Base-by-base conservation (phyloP, 208 protist species). In the Crithidia acanthocephali region DNA sequence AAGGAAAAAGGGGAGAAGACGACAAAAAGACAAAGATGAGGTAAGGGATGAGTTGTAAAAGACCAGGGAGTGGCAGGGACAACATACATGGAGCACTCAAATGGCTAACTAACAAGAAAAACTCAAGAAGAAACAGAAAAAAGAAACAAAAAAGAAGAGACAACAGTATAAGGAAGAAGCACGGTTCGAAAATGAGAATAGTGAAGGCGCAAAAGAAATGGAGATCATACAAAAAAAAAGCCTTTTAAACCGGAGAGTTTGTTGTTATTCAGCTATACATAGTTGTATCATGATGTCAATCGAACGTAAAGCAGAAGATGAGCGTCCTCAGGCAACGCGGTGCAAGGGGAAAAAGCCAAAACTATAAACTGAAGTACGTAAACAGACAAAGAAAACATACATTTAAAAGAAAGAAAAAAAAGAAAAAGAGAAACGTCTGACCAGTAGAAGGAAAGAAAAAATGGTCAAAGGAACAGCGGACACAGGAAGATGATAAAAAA, bases 141-240 rank as follows among this genome's bases (percentile, higher is more conserved):
- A 22, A 7, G 20, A 23, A 30, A 11, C 56, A 57, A 32, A 56
- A 52, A n/a, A 30, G 4, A 68, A 57, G 7, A 68, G 28, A 68
- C 25, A 57, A 68, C 25, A 33, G 42, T 20, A 44, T 45, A 20
- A 7, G 20, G 44, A 48, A 48, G 44, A 70, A 20, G 33, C 42
- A 37, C n/a, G 7, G 8, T 56, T 25, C 62, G 22, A 62, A 52
- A 32, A 66, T 23, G 57, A 55, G 37, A 60, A 59, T 23, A 59
- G 25, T 50, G n/a, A 16, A 56, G 13, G 32, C 5, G 9, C 4
- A n/a, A 48, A 48, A 48, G 16, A 48, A 48, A n/a, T 3, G 18
- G 18, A 48, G 9, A 13, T 6, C 6, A 48, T 22, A 6, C 9
- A 22, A 48, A 48, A 48, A n/a, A 48, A 48, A 48, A n/a, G 44